A percentile compares a stretch with the other conserved stretches of the same genome.
phyloP scores from a whole-genome alignment of 805 yeast genomes.

The Limtongia smithiae region DNA sequence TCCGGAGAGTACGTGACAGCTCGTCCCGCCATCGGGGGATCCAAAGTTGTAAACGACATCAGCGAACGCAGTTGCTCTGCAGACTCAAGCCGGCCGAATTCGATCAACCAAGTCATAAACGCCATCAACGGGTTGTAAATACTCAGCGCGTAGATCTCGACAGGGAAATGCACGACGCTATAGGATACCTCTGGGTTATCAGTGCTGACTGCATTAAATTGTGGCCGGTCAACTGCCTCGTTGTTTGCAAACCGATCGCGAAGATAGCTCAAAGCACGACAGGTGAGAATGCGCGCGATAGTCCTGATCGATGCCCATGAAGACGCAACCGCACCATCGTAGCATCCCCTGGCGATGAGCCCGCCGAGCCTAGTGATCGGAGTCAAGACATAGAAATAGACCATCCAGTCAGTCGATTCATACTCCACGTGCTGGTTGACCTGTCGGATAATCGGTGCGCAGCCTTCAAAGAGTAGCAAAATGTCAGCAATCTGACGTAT shows the following conservation, averaged over 20 bases:
- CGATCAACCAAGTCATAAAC: constrained; percentile 66
- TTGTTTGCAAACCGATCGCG: constrained; percentile 24
- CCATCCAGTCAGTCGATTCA: constrained; percentile 79
- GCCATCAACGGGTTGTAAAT: constrained; percentile 80
- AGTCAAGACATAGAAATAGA: constrained; percentile 64
- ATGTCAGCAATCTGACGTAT: constrained; percentile 63
- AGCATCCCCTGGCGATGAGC: constrained; percentile 37
- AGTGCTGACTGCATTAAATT: constrained; percentile 28
- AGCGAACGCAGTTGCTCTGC: constrained; percentile 15
- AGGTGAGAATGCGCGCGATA: constrained; percentile 30
- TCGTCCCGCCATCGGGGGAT: constrained; percentile 17
- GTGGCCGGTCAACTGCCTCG: constrained; percentile 30
- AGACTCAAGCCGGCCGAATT: constrained; percentile 40
- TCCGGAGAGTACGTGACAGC: constrained; percentile 18
- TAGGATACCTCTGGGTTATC: constrained; percentile 32
- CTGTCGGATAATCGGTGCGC: constrained; percentile 71
- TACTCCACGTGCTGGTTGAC: constrained; percentile 81
- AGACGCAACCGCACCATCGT: constrained; percentile 24
- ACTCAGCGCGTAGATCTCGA: constrained; percentile 52
- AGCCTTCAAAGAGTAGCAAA: constrained; percentile 68
- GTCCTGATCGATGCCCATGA: constrained; percentile 27
- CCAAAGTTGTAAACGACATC: constrained; percentile 17
- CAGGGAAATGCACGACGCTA: constrained; percentile 42
- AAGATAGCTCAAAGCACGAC: constrained; percentile 34
- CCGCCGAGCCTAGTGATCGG: constrained; percentile 54